A percentile compares a stretch with the other conserved stretches of the same genome.
Evolutionary conservation across 2,329 filamentous ascomycete species (phyloP).

Genomic region (Phaeosphaeriaceae sp.): DNA sequence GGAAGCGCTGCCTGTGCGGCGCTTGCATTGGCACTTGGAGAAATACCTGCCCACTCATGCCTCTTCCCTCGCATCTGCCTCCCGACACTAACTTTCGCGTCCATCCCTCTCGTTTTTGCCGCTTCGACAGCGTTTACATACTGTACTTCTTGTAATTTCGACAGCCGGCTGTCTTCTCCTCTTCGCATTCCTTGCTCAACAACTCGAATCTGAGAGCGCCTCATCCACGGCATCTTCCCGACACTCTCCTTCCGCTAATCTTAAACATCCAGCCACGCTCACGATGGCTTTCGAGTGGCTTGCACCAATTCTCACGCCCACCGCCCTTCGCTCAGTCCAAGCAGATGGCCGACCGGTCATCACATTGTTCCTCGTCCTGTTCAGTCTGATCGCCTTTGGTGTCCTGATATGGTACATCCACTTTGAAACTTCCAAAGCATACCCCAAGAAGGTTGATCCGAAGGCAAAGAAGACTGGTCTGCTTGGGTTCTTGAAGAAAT

Average conservation of each 20-base stretch:
- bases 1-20: slow-evolving; percentile 27
- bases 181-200: not conserved
- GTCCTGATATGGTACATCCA: slow-evolving; percentile 36
- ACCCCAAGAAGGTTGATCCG: slow-evolving; percentile 35
- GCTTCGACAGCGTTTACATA: slow-evolving; percentile 17
- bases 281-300: slow-evolving; percentile 41
- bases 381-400: slow-evolving; percentile 63
- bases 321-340: slow-evolving; percentile 41
- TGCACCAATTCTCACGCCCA: slow-evolving; percentile 40
- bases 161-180: slow-evolving; percentile 33
- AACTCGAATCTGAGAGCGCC: not conserved
- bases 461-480: slow-evolving; percentile 33
- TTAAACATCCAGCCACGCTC: slow-evolving; percentile 1
- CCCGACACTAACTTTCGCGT: slow-evolving; percentile 16
- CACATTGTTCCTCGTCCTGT: slow-evolving; percentile 80
- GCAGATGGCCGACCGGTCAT: slow-evolving; percentile 81
- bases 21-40: slow-evolving; percentile 17
- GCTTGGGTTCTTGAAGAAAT: slow-evolving; percentile 30
- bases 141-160: slow-evolving; percentile 9
- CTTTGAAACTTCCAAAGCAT: slow-evolving; percentile 39
- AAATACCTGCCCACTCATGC: slow-evolving; percentile 17
- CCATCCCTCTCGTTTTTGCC: slow-evolving; percentile 13
- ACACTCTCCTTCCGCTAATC: not conserved
- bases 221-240: not conserved
- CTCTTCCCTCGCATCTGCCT: slow-evolving; percentile 14